Base-by-base conservation (phyloP, 2,329 filamentous ascomycete genomes). In the Penicillium brasilianum region DNA sequence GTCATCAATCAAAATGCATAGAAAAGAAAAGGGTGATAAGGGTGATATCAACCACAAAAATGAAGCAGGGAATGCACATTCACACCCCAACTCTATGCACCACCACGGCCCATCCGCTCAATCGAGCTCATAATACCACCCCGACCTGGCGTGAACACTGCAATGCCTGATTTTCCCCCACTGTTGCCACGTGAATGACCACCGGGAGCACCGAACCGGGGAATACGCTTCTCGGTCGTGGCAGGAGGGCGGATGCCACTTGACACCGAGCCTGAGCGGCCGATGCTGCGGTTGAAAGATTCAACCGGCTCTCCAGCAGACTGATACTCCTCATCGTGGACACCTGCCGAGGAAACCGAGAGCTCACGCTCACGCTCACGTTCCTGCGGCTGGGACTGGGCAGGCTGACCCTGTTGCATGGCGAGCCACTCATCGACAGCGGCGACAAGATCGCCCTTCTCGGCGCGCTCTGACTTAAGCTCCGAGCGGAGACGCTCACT, bases 61-160 rank as follows among this genome's bases (percentile, higher is more conserved):
- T 9, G 20, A 36, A 22, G 20, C 16, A 3, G 22, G n/a, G 8
- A 22, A 20, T 52, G n/a, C 49, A 20, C 20, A 34, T 28, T 49
- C 22, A 30, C 22, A 25, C 2, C 3, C 30, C 22, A 28, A 49
- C 30, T 5, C 34, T 25, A 53, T n/a, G 18, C 66, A 57, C 71
- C 72, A 41, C 73, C 73, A 30, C 83, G 88, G 10, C 92, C 92
- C 92, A 96, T 96, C 78, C 89, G 87, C 82, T 96, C 92, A 74
- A 96, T 95, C 18, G 90, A 92, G 69, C 85, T 90, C 88, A 96
- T 89, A 71, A 95, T 90, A 59, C 90, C 88, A 72, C 89, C 91
- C 70, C 91, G 84, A 14, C 80, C 78, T 9, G 77, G 75, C 1
- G 73, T 73, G 41, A 73, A 72, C 28, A 76, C 72, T 14, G 74